Base-by-base conservation (phyloP, 2,329 filamentous ascomycete species). In the Cytospora mali region DNA sequence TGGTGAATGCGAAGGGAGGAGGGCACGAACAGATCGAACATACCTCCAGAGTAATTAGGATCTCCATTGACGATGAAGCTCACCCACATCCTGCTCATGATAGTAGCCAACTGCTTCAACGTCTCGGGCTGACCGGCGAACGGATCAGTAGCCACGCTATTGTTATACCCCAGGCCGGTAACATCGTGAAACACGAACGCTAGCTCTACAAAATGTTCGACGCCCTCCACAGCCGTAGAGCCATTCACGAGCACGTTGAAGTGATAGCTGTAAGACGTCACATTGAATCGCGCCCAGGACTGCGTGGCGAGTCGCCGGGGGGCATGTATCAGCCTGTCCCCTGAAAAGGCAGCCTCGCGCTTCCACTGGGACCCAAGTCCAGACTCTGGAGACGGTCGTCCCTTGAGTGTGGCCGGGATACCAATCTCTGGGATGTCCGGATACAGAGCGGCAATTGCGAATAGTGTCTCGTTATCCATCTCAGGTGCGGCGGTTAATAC, bases 141-240 rank as follows among this genome's bases (percentile, higher is more conserved):
- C 0, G 78, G 78, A 58, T 73, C 75, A 1, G 55, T 64, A 1
- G 65, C 53, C 18, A 62, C 56, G 61, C 76, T 75, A 73, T 73
- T 71, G 54, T 74, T 69, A 61, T 81, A 83, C 1, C 82, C 81
- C 4, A 73, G 64, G 0, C 82, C 83, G 3, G 75, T 65, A 6
- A 77, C 69, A 64, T 87, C 85, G 65, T 82, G 69, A 55, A 86
- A 81, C 3, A 85, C 81, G 64, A 84, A 84, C 0, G 77, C 75
- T 0, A 84, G 79, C 68, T 84, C 81, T 59, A 79, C 71, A 68
- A 77, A 78, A 66, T 80, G 78, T 6, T 10, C 39, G 3, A 49
- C 27, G 28, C 61, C 61, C 25, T 21, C 4, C 25, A 39, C 62
- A 56, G 7, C 56, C 42, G 51, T 51, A 33, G 73, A 10, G 2